phyloP scores from a whole-genome alignment of 106 monocot species.

The Acanthochlamys bracteata region DNA sequence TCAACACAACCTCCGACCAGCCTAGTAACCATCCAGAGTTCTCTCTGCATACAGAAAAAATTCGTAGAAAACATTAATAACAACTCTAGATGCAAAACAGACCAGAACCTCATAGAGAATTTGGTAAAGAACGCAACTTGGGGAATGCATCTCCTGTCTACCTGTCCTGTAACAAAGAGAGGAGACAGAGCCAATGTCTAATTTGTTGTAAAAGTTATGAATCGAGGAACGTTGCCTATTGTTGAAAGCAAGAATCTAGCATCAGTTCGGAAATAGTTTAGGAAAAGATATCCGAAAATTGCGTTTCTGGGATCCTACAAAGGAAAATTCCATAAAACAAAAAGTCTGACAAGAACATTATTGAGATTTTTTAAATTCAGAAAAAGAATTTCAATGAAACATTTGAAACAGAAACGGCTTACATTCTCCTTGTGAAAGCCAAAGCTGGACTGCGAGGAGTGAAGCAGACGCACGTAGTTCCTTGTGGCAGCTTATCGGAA shows the following conservation, averaged over 20 bases:
- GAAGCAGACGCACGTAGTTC: too few relatives aligned
- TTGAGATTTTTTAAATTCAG: too few relatives aligned
- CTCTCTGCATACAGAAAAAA: not conserved
- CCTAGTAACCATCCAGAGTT: not conserved
- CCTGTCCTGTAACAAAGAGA: conserved; percentile 18
- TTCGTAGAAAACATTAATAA: not conserved
- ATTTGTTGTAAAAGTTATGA: conserved; percentile 8
- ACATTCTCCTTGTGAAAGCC: too few relatives aligned
- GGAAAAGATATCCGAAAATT: not conserved
- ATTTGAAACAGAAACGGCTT: too few relatives aligned
- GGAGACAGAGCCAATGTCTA: conserved; percentile 7
- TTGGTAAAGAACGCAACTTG: conserved; percentile 18
- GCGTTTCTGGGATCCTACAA: too few relatives aligned
- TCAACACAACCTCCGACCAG: too few relatives aligned
- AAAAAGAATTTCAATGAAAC: too few relatives aligned
- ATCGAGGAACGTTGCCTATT: conserved; percentile 19
- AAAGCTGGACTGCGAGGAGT: too few relatives aligned
- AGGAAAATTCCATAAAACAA: too few relatives aligned
- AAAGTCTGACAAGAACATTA: too few relatives aligned
- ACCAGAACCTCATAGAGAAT: not conserved
- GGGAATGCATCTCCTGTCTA: conserved; percentile 46
- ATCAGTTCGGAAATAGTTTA: conserved; percentile 20
- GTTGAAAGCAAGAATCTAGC: conserved; percentile 42
- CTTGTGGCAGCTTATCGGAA: too few relatives aligned
- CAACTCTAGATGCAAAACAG: not conserved